These are phyloP conservation scores for Polygonum aviculare DNA, from an alignment of 148 eudicot genomes.

Conservation along the genomic window DNA sequence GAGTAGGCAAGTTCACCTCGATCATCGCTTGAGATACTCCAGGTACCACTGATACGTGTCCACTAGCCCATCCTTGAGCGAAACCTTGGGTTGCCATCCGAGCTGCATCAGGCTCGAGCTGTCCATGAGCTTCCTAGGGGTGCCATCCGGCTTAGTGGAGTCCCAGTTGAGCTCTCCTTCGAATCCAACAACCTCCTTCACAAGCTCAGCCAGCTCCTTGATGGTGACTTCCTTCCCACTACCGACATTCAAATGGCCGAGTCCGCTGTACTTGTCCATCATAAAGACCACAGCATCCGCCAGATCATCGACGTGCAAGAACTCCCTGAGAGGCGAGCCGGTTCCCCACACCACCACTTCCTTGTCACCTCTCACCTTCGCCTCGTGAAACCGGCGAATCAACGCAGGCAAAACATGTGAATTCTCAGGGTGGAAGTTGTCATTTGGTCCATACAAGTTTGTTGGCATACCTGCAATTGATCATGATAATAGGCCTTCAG, in stretches of 20 bases:
- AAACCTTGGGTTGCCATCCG: slow-evolving; percentile 85
- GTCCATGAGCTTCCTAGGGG: slow-evolving; percentile 98
- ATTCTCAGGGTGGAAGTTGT: slow-evolving; percentile 90
- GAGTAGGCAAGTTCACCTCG: slow-evolving; percentile 5
- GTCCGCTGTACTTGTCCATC: slow-evolving; percentile 70
- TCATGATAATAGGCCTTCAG: neutral
- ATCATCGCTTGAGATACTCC: slow-evolving; percentile 53
- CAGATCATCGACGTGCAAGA: slow-evolving; percentile 87
- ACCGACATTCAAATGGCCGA: slow-evolving; percentile 90
- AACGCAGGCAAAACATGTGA: slow-evolving; percentile 91
- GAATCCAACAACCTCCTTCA: slow-evolving; percentile 90
- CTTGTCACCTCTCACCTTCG: slow-evolving; percentile 45
- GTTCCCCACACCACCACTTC: slow-evolving; percentile 98
- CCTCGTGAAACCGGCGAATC: slow-evolving; percentile 88
- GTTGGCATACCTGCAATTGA: slow-evolving; percentile 69
- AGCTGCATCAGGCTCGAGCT: slow-evolving; percentile 55
- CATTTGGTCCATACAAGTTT: slow-evolving; percentile 89
- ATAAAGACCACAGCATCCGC: slow-evolving; percentile 73
- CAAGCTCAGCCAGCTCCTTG: slow-evolving; percentile 88
- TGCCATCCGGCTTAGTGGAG: slow-evolving; percentile 77
- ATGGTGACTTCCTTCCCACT: slow-evolving; percentile 94
- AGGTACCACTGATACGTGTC: slow-evolving; percentile 87
- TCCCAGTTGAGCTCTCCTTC: slow-evolving; percentile 87
- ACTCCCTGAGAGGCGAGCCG: slow-evolving; percentile 84
- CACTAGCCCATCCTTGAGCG: slow-evolving; percentile 69